Base-by-base conservation (phyloP, 495 filamentous ascomycete species). In the Daldinia grandis region DNA sequence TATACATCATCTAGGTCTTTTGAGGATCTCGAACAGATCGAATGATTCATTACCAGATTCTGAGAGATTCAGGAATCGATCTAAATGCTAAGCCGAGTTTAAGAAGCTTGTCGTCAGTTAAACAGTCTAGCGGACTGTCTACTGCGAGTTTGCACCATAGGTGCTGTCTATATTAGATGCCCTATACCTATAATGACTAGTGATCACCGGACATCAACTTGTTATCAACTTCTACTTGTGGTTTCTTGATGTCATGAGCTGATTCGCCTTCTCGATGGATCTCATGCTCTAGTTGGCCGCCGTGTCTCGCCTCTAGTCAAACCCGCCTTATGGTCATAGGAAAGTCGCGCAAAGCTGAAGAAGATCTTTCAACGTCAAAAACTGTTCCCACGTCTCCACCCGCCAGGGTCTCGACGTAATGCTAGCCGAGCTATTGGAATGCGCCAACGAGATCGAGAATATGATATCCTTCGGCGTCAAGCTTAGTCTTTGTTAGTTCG, bases 281-380 rank as follows among this genome's bases (percentile, higher is more conserved):
- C 42, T 54, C 57, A 38, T 0, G 31, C 1, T 40, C 30, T 24
- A 58, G 56, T 37, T 40, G 12, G 44, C 25, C 19, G 25, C 19
- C 50, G 24, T 42, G 37, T 55, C 54, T 59, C 31, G 38, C 44
- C 38, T 40, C 35, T 51, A 61, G 28, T 10, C 9, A 4, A 19
- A 12, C 44, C 19, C 42, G 19, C 35, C 37, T 31, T 62, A 28
- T 17, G 37, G 64, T 42, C 35, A 37, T 59, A n/a, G 0, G 31
- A 72, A 67, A 67, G 67, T 71, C 62, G 57, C 68, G 31, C 57
- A 71, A 19, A 50, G 30, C 47, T 56, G n/a, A 38, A 42, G 25
- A 33, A 28, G 62, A 33, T 47, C 42, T 38, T 66, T 58, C 37
- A 30, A 56, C 62, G 54, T 66, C 8, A 58, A 62, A 62, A 59